phyloP scores from a whole-genome alignment of 768 basidiomycete genomes.

The Podaxis sp. region DNA sequence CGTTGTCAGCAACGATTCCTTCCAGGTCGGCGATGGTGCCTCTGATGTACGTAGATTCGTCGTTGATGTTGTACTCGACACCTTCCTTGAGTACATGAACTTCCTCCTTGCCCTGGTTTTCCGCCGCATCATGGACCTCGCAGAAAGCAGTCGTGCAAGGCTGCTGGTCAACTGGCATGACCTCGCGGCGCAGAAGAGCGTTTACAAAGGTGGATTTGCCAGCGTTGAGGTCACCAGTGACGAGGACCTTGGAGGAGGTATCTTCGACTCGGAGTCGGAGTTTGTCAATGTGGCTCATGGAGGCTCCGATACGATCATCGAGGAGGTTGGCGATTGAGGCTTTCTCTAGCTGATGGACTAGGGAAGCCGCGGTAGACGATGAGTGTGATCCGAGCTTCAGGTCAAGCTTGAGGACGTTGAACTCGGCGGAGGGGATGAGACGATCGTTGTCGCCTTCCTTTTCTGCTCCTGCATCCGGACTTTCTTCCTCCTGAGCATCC shows the following conservation, averaged over 20 bases:
- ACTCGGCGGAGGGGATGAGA: slow-evolving; percentile 55
- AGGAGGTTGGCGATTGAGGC: slow-evolving; percentile 89
- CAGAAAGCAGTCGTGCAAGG: slow-evolving; percentile 97
- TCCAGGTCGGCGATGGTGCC: slow-evolving; percentile 71
- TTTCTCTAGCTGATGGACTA: slow-evolving; percentile 92
- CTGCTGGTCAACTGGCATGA: slow-evolving; percentile 98
- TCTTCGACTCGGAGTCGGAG: slow-evolving; percentile 87
- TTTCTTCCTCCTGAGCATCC: slow-evolving; percentile 42
- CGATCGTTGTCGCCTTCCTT: slow-evolving; percentile 30
- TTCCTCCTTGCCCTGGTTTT: slow-evolving; percentile 79
- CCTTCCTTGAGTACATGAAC: slow-evolving; percentile 79
- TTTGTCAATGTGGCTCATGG: slow-evolving; percentile 78
- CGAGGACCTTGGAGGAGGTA: slow-evolving; percentile 92
- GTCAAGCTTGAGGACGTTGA: slow-evolving; percentile 89
- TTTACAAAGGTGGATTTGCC: slow-evolving; percentile 99
- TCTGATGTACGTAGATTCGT: slow-evolving; percentile 76
- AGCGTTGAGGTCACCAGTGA: slow-evolving; percentile 97
- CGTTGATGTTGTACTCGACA: slow-evolving; percentile 60
- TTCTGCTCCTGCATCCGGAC: slow-evolving; percentile 24
- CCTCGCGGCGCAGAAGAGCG: slow-evolving; percentile 82
- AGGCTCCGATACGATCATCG: slow-evolving; percentile 75
- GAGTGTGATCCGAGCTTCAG: slow-evolving; percentile 84
- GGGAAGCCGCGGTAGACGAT: slow-evolving; percentile 58
- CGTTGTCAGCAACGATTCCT: slow-evolving; percentile 72
- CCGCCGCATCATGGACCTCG: slow-evolving; percentile 89